Percentiles rank a stretch among this genome's conserved stretches.
phyloP scores from a whole-genome alignment of 2,329 filamentous ascomycete species.

The Ascochyta fabae region DNA sequence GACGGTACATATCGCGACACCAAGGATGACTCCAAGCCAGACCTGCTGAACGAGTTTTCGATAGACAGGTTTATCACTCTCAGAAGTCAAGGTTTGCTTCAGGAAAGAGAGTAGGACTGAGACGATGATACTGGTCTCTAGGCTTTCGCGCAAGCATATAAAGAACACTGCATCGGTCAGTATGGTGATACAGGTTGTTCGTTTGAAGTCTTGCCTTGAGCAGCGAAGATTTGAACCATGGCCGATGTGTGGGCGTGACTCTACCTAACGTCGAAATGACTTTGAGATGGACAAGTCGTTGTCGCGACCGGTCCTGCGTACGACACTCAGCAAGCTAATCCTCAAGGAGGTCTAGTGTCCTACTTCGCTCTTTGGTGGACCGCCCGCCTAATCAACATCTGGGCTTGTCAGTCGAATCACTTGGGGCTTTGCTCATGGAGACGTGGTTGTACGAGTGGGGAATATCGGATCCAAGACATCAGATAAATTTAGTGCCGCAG shows the following conservation, averaged over 20 bases:
- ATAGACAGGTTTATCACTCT: conserved; percentile 65
- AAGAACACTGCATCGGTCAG: conserved; percentile 69
- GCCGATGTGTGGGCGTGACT: background rate
- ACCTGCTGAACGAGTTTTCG: conserved; percentile 64
- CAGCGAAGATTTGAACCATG: conserved; percentile 12
- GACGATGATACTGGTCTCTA: conserved; percentile 82
- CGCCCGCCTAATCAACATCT: background rate
- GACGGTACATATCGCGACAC: conserved; percentile 67
- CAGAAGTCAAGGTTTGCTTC: conserved; percentile 75
- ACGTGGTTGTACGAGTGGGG: background rate
- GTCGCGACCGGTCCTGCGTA: too few relatives aligned
- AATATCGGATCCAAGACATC: conserved; percentile 28
- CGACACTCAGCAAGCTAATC: too few relatives aligned
- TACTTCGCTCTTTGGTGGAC: too few relatives aligned
- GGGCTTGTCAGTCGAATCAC: too few relatives aligned
- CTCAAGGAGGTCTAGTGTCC: too few relatives aligned
- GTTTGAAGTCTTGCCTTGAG: background rate
- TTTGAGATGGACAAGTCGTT: too few relatives aligned
- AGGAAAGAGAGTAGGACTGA: conserved; percentile 82
- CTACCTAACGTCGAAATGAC: background rate
- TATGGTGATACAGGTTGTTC: too few relatives aligned
- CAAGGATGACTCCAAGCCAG: conserved; percentile 47
- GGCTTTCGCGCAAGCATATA: conserved; percentile 81
- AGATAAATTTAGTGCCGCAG: conserved; percentile 12
- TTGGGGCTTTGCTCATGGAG: background rate